Base-by-base conservation (phyloP, 805 yeast species). In the Ogataea paradorogensis region DNA sequence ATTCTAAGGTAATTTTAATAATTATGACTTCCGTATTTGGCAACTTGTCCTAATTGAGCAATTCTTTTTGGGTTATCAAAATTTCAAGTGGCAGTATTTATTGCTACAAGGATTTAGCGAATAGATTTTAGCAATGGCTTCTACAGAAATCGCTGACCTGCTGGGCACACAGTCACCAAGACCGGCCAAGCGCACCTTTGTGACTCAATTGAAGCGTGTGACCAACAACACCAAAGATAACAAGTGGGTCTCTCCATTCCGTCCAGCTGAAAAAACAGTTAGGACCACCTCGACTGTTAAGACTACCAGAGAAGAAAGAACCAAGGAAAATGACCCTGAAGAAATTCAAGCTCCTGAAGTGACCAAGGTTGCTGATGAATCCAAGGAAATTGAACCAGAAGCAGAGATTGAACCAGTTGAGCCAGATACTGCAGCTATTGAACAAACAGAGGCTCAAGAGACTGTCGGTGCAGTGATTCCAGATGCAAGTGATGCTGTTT, bases 201-300 rank as follows among this genome's bases (percentile, higher is more conserved):
- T 46, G 30, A 48, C 55, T 9, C 55, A 51, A 42, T 37, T 52
- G 44, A 45, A 46, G 26, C 47, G 51, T 27, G 51, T 52, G 29
- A 51, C 53, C 9, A 28, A 42, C 32, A 32, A 30, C 5, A 34
- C 48, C 23, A 52, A 45, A 30, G 47, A 43, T 15, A 43, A 43
- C 21, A 24, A 28, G 2, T 58, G 60, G 60, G 51, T 55, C 6
- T 58, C 63, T n/a, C 63, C 63, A 2, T 58, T 58, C 46, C 54
- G 63, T 43, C 45, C 44, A 7, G 25, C 31, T 6, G 38, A 38
- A n/a, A 41, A 43, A 40, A 40, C 24, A 40, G 36, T 36, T 14
- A 29, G 22, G 11, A 26, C 27, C 33, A 32, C 35, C 20, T 30
- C 36, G 9, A 38, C 32, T 15, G 44, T 29, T 24, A 23, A 30